A percentile compares a stretch with the other conserved stretches of the same genome.
These are phyloP conservation scores for Rhododendron simsii DNA, from an alignment of 148 eudicot genomes.

Conservation along the genomic window DNA sequence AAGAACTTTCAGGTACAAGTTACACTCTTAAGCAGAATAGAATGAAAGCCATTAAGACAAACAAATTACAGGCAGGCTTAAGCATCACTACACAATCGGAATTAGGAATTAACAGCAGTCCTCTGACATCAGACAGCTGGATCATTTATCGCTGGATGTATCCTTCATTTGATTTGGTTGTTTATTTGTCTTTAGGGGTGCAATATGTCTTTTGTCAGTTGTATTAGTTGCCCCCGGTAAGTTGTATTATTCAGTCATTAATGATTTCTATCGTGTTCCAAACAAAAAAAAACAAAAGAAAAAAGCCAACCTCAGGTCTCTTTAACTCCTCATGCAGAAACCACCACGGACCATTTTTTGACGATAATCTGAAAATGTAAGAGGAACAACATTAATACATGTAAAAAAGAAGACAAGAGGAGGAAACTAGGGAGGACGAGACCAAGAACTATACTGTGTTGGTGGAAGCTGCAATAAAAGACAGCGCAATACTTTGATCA, in stretches of 20 bases:
- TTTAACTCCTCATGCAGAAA: constrained; percentile 55
- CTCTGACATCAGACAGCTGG: too few relatives aligned
- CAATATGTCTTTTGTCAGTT: too few relatives aligned
- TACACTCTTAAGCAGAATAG: background rate
- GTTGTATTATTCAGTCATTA: too few relatives aligned
- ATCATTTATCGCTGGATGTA: too few relatives aligned
- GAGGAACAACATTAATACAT: background rate
- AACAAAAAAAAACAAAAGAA: background rate
- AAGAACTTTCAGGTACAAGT: background rate
- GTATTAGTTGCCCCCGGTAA: too few relatives aligned
- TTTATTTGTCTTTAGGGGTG: too few relatives aligned
- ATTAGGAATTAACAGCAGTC: background rate
- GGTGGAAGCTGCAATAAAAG: background rate
- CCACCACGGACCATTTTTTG: constrained; percentile 81
- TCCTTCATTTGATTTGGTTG: too few relatives aligned
- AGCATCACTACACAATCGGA: background rate
- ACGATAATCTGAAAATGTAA: constrained; percentile 38
- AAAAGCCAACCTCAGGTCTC: constrained; percentile 26
- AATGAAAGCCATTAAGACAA: background rate
- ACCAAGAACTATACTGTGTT: background rate
- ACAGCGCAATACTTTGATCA: background rate
- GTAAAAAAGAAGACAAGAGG: background rate
- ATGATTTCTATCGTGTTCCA: too few relatives aligned
- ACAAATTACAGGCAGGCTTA: background rate
- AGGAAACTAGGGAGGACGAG: background rate